Evolutionary conservation across 2,329 filamentous ascomycete genomes (phyloP), one percentile per base, ranked within the genome.

Genomic region (Neofusicoccum kwambonambiense): DNA sequence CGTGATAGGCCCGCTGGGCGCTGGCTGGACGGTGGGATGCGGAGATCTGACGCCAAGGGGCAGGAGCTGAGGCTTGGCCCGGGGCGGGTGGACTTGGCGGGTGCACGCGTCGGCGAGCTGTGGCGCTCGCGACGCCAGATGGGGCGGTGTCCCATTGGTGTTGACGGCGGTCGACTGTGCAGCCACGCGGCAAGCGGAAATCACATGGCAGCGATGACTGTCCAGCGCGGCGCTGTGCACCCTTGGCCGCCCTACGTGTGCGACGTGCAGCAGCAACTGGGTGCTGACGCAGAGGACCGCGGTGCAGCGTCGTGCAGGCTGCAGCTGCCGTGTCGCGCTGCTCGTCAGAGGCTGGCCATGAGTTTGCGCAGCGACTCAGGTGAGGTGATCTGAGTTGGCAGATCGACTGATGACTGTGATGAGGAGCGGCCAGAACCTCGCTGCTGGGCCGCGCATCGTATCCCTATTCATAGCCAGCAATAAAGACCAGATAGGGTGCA

Each of bases 31-130:
- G 56, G 56, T 60, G 56, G 27, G 42, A 60, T 62, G 58, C 58
- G 58, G 58, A 62, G 58, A 62, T 62, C 47, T 51, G 58, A 62
- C 47, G 58, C 58, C 58, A 62, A 62, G 58, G 44, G 58, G 58
- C 44, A 47, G 42, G 57, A 37, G 37, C 50, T 27, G 39, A n/a
- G 42, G 34, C 58, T 62, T 62, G 58, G 58, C 58, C 47, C 58
- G 58, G 58, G 51, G 58, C 58, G 57, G 57, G 19, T 61, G 22
- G 54, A 31, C 58, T 62, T 62, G 58, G 58, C 58, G 58, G 44
- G 42, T 39, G 54, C 41, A 5, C 27, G 22, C 35, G 17, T 15
- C 19, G 13, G 57, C 35, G 34, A 39, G 44, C 19, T 62, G 58
- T 62, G 58, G 58, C 58, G 58, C 58, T 62, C 44, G 17, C 44